Evolutionary conservation across 257 asterid genomes (phyloP).

Genomic region (Solanum medicagineum): DNA sequence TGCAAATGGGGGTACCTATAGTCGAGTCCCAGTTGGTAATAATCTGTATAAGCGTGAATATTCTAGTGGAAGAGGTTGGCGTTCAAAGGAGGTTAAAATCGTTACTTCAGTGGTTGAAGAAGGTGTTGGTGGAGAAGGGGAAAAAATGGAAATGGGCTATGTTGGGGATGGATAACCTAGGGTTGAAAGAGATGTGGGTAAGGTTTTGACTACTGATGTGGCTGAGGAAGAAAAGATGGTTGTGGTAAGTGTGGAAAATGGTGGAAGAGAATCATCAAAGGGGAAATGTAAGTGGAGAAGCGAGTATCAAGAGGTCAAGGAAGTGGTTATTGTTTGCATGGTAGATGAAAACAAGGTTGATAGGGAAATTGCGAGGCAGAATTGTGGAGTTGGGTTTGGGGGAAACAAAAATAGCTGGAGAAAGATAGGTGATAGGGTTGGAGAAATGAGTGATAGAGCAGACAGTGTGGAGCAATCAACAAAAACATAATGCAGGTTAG

Average conservation of each 20-base stretch:
- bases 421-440: too few relatives aligned
- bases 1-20: too few relatives aligned
- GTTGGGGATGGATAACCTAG: neutral
- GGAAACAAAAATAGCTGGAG: neutral
- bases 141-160: neutral
- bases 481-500: neutral
- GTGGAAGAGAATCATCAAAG: neutral
- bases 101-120: neutral
- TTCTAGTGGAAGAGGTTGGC: neutral
- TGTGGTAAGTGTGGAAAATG: too few relatives aligned
- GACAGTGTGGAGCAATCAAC: neutral
- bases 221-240: neutral
- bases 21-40: too few relatives aligned
- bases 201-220: neutral
- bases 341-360: slow-evolving; percentile 6
- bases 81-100: slow-evolving; percentile 10
- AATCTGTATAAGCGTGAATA: too few relatives aligned
- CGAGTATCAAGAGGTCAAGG: neutral
- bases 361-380: neutral
- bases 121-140: neutral
- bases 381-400: slow-evolving; percentile 5
- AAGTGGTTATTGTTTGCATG: slow-evolving; percentile 2
- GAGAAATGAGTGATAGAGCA: neutral
- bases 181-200: neutral
- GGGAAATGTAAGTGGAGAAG: slow-evolving; percentile 1